A percentile compares a stretch with the other conserved stretches of the same genome.
phyloP scores from a whole-genome alignment of 75 land plant genomes.

The Selaginella tamariscina region DNA sequence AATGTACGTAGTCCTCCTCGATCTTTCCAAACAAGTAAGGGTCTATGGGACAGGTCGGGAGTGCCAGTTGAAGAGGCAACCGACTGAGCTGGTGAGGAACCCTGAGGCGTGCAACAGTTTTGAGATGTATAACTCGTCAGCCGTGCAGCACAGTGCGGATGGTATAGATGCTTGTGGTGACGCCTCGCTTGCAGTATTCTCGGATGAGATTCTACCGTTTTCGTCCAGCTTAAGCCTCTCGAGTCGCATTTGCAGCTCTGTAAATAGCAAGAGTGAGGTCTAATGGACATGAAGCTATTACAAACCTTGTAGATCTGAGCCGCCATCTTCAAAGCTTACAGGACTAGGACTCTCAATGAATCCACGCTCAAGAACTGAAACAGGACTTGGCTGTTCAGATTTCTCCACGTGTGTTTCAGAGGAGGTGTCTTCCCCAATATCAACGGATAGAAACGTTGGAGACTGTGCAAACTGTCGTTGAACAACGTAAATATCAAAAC shows the following conservation, averaged over 20 bases:
- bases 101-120: conserved; percentile 44
- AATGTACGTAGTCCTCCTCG: conserved; percentile 20
- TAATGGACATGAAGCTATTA: background rate
- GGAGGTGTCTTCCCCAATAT: background rate
- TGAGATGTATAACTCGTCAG: conserved; percentile 31
- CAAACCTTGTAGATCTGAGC: conserved; percentile 49
- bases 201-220: conserved; percentile 16
- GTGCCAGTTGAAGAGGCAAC: conserved; percentile 20
- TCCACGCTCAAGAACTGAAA: conserved; percentile 52
- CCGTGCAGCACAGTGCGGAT: background rate
- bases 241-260: conserved; percentile 52
- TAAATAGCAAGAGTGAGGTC: background rate
- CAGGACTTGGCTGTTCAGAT: conserved; percentile 53
- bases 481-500: background rate
- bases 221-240: conserved; percentile 30
- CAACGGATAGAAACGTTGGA: background rate
- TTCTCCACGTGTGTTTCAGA: background rate
- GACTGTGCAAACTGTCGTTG: background rate
- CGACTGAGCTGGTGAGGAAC: conserved; percentile 15
- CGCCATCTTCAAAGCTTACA: conserved; percentile 40
- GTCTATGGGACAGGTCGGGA: conserved; percentile 33
- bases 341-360: conserved; percentile 33
- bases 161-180: background rate
- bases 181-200: too few relatives aligned
- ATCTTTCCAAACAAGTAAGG: conserved; percentile 37